Conservation (phyloP, 2,329 filamentous ascomycete species). For the Alternaria sp. region DNA sequence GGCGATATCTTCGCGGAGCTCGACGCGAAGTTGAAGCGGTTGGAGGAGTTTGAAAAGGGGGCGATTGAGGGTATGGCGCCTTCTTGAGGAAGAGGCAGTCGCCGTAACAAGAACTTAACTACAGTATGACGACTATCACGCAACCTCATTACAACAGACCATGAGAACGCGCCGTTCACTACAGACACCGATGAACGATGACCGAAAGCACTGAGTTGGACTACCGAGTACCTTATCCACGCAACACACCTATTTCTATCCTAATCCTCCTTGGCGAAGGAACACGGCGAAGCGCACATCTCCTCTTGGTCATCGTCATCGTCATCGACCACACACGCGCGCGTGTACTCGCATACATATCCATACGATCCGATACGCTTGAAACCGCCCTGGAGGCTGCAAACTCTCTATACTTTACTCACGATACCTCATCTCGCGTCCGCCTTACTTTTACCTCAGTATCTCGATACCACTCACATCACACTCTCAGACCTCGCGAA, state of each 20-base stretch:
- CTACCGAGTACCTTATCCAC: too few species aligned
- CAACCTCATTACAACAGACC: not conserved
- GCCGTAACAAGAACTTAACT: not conserved
- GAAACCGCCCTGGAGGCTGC: not conserved
- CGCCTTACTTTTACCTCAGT: not conserved
- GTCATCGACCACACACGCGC: not conserved
- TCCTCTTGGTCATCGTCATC: not conserved
- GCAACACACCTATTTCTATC: not conserved
- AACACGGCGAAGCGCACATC: not conserved
- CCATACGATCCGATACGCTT: not conserved
- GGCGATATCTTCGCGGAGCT: constrained; percentile 70
- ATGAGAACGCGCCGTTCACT: not conserved
- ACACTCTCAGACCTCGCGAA: not conserved
- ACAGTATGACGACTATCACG: not conserved
- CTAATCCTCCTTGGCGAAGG: not conserved
- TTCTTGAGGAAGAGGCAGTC: constrained; percentile 16
- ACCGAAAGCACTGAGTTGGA: too few species aligned
- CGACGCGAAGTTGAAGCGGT: constrained; percentile 66
- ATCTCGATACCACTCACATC: not conserved
- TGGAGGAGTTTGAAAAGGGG: constrained; percentile 55
- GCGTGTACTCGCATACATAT: not conserved
- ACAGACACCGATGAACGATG: not conserved
- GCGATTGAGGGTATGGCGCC: constrained; percentile 37
- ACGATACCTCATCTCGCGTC: not conserved
- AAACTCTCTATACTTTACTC: not conserved